A percentile compares a stretch with the other conserved stretches of the same genome.
Conservation (phyloP, 2,329 filamentous ascomycete genomes). For the Aspergillus sp. region DNA sequence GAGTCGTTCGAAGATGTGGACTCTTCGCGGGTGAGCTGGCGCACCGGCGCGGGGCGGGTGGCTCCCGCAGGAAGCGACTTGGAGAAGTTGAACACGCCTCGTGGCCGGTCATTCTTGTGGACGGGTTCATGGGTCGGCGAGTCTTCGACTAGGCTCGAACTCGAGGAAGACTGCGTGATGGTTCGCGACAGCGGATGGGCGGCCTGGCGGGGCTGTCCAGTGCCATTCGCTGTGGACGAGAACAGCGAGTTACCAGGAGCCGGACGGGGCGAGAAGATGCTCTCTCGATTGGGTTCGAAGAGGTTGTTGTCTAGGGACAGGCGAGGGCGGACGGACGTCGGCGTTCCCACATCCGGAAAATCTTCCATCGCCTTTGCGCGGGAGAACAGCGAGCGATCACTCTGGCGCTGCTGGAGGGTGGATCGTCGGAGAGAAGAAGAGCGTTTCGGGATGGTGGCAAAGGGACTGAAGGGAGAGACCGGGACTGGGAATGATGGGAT, state of each 20-base stretch:
- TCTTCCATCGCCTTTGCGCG: slow-evolving; percentile 34
- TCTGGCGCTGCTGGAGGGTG: slow-evolving; percentile 80
- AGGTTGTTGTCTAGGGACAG: slow-evolving; percentile 75
- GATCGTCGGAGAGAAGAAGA: slow-evolving; percentile 80
- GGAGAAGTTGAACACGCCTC: slow-evolving; percentile 61
- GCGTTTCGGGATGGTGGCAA: slow-evolving; percentile 61
- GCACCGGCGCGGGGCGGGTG: slow-evolving; percentile 47
- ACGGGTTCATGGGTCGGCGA: slow-evolving; percentile 63
- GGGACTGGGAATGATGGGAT: slow-evolving; percentile 25
- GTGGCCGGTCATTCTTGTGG: slow-evolving; percentile 55
- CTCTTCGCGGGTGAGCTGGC: slow-evolving; percentile 48
- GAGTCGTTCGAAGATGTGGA: slow-evolving; percentile 50
- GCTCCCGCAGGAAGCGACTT: slow-evolving; percentile 72
- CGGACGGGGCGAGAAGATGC: slow-evolving; percentile 63
- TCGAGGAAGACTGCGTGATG: slow-evolving; percentile 82
- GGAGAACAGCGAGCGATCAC: slow-evolving; percentile 61
- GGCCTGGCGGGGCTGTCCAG: slow-evolving; percentile 43
- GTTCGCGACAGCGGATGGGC: slow-evolving; percentile 83
- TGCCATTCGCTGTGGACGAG: slow-evolving; percentile 26
- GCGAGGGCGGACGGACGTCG: slow-evolving; percentile 64
- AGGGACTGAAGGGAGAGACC: slow-evolving; percentile 47
- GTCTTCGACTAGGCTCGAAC: slow-evolving; percentile 73
- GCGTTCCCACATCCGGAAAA: slow-evolving; percentile 49
- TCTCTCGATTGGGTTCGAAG: slow-evolving; percentile 62
- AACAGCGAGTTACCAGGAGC: slow-evolving; percentile 50